A percentile compares a stretch with the other conserved stretches of the same genome.
phyloP scores from a whole-genome alignment of 2,329 filamentous ascomycete genomes.

The Coniochaeta hoffmannii region DNA sequence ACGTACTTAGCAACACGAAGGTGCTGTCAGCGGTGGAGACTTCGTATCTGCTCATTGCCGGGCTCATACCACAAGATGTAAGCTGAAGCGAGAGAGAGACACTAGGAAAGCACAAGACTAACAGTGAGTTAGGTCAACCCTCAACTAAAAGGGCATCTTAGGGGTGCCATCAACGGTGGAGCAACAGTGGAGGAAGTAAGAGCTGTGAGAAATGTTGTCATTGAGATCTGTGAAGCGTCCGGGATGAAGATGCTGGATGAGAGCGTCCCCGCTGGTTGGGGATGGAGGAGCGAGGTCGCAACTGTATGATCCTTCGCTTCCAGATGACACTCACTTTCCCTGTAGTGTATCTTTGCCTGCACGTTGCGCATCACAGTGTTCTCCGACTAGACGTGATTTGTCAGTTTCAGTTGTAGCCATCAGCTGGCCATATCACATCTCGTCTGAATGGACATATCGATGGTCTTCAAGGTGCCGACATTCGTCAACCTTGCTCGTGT shows the following conservation, averaged over 20 bases:
- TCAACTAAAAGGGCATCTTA: slow-evolving; percentile 45
- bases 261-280: slow-evolving; percentile 29
- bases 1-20: slow-evolving; percentile 38
- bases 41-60: slow-evolving; percentile 43
- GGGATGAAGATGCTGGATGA: slow-evolving; percentile 35
- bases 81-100: slow-evolving; percentile 10
- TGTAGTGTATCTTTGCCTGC: too few relatives aligned
- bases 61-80: slow-evolving; percentile 43
- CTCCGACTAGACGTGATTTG: too few relatives aligned
- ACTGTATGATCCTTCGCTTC: slow-evolving; percentile 22
- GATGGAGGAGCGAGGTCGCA: slow-evolving; percentile 37
- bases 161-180: slow-evolving; percentile 41
- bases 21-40: slow-evolving; percentile 39
- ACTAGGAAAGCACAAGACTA: neutral
- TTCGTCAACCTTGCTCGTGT: neutral
- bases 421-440: too few relatives aligned
- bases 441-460: too few relatives aligned
- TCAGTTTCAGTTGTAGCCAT: too few relatives aligned
- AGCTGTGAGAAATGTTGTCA: slow-evolving; percentile 37
- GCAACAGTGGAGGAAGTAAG: slow-evolving; percentile 39
- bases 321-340: neutral
- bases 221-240: slow-evolving; percentile 36
- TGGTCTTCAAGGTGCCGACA: too few relatives aligned
- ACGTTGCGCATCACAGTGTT: neutral
- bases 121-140: slow-evolving; percentile 33